A percentile compares a stretch with the other conserved stretches of the same genome.
Evolutionary conservation across 2,329 filamentous ascomycete genomes (phyloP).

Genomic region (Alternaria burnsii): DNA sequence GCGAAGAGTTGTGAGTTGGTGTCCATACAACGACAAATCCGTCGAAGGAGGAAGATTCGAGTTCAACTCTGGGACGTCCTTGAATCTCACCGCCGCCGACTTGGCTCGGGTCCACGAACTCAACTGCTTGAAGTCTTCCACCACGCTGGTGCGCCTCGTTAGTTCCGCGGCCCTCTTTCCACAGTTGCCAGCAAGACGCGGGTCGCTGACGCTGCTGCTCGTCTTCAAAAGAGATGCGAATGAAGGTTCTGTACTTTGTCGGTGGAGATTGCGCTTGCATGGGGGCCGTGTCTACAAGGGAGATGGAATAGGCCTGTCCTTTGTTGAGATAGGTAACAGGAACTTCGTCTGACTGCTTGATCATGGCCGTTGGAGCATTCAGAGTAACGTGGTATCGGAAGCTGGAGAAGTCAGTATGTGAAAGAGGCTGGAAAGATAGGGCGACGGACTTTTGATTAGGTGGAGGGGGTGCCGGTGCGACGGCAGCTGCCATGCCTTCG

Average conservation of each 20-base stretch:
- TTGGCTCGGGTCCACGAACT: conserved; percentile 79
- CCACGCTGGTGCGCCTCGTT: conserved; percentile 95
- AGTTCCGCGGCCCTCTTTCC: conserved; percentile 96
- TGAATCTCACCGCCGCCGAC: conserved; percentile 61
- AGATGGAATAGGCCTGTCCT: conserved; percentile 90
- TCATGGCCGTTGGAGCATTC: conserved; percentile 96
- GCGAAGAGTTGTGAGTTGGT: conserved; percentile 68
- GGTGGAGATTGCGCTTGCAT: conserved; percentile 64
- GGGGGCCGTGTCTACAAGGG: conserved; percentile 79
- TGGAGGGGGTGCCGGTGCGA: conserved; percentile 43
- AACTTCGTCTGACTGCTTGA: conserved; percentile 87
- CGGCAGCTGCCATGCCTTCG: conserved; percentile 50
- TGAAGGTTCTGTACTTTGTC: conserved; percentile 83
- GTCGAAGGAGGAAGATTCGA: conserved; percentile 79
- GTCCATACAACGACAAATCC: conserved; percentile 93
- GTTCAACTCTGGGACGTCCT: conserved; percentile 57
- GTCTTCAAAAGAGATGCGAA: conserved; percentile 97
- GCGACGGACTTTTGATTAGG: conserved; percentile 58
- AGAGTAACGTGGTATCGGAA: conserved; percentile 91
- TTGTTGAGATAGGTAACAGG: conserved; percentile 99
- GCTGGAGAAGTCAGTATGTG: conserved; percentile 52
- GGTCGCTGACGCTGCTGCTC: conserved; percentile 89
- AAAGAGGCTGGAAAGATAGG: neutral
- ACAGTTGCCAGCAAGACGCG: conserved; percentile 84
- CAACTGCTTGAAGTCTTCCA: conserved; percentile 91